These are phyloP conservation scores for Sclerotinia sclerotiorum DNA, from an alignment of 2,329 filamentous ascomycete genomes.

Conservation along the genomic window DNA sequence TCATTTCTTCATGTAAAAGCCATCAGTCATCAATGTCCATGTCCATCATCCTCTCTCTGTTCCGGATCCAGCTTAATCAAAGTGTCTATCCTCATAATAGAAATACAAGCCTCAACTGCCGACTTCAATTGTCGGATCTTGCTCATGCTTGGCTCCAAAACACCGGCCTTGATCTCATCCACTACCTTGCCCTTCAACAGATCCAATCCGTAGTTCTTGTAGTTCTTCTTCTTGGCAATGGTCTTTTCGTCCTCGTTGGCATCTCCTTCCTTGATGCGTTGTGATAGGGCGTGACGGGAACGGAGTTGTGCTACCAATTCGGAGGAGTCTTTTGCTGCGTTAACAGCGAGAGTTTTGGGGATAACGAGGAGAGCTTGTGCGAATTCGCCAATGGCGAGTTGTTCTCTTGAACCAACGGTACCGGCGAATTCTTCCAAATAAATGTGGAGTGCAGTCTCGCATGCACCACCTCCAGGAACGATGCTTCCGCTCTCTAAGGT, in stretches of 20 bases:
- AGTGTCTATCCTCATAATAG: slow-evolving; percentile 99
- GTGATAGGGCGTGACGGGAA: slow-evolving; percentile 88
- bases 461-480: slow-evolving; percentile 92
- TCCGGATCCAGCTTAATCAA: slow-evolving; percentile 97
- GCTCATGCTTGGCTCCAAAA: slow-evolving; percentile 95
- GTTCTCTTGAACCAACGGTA: slow-evolving; percentile 93
- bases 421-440: slow-evolving; percentile 98
- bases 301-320: slow-evolving; percentile 95
- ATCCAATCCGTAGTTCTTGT: slow-evolving; percentile 98
- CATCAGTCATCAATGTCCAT: slow-evolving; percentile 66
- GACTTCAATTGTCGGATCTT: slow-evolving; percentile 98
- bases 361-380: slow-evolving; percentile 91
- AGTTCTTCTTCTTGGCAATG: slow-evolving; percentile 89
- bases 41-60: slow-evolving; percentile 77
- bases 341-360: slow-evolving; percentile 94
- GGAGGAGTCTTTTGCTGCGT: slow-evolving; percentile 93
- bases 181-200: slow-evolving; percentile 84
- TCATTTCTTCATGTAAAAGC: slow-evolving; percentile 24
- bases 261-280: slow-evolving; percentile 85
- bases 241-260: slow-evolving; percentile 83
- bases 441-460: slow-evolving; percentile 98
- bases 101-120: slow-evolving; percentile 96
- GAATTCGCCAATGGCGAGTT: slow-evolving; percentile 97
- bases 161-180: slow-evolving; percentile 90
- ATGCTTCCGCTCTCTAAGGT: slow-evolving; percentile 96